phyloP scores from a whole-genome alignment of 2,329 filamentous ascomycete species.

The Elsinoe australis region DNA sequence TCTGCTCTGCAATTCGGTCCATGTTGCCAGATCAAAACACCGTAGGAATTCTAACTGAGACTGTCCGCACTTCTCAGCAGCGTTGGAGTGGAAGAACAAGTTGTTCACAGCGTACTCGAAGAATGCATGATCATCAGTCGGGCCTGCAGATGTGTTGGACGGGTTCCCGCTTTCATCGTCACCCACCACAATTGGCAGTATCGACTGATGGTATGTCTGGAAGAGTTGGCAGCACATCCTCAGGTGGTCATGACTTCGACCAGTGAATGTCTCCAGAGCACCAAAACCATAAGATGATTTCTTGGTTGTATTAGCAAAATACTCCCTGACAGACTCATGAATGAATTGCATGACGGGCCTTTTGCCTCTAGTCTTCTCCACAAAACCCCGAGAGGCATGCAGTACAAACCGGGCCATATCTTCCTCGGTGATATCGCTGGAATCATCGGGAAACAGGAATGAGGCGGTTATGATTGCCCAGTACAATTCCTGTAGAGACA shows the following conservation, averaged over 20 bases:
- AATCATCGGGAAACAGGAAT: constrained; percentile 24
- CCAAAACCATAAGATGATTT: constrained; percentile 16
- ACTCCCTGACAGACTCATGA: constrained; percentile 46
- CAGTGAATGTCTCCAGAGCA: not conserved
- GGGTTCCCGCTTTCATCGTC: too few species aligned
- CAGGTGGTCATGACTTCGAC: not conserved
- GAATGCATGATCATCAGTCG: too few species aligned
- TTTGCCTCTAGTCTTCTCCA: constrained; percentile 34
- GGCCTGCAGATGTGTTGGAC: too few species aligned
- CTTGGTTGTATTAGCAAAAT: constrained; percentile 36
- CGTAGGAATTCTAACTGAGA: too few species aligned
- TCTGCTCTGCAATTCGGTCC: too few species aligned
- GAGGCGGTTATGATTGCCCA: constrained; percentile 34
- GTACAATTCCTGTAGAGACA: constrained; percentile 42
- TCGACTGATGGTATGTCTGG: too few species aligned
- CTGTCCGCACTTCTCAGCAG: too few species aligned
- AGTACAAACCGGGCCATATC: constrained; percentile 33
- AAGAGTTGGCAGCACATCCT: not conserved
- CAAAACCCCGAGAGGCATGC: constrained; percentile 45
- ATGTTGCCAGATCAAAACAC: too few species aligned
- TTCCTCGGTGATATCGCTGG: constrained; percentile 19
- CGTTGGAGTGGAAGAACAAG: too few species aligned
- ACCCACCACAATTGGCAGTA: too few species aligned
- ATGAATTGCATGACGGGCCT: constrained; percentile 44
- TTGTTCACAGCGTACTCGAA: too few species aligned